Evolutionary conservation across 139 green algal species (phyloP), one percentile per base, ranked within the genome.

Genomic region (Micractinium conductrix): DNA sequence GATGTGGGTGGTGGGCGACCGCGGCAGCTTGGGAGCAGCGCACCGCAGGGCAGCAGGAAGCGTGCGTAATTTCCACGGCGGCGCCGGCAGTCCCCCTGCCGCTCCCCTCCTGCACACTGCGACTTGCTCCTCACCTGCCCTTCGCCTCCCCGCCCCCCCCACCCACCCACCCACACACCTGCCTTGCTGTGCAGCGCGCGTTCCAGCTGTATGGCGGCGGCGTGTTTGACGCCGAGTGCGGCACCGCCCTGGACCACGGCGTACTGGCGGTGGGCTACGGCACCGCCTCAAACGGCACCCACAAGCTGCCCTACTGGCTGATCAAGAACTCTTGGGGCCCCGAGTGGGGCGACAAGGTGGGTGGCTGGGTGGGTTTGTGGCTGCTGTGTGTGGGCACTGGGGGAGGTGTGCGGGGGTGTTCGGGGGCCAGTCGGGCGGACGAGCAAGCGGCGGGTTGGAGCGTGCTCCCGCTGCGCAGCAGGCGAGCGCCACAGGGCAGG

Each of bases 261-360:
- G 96, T 99, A 43, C 92, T 99, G 82, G 92, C 95, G 21, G 96
- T 98, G 16, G 97, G 97, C 35, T 99, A 99, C 84, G 95, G 93
- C 83, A 89, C 78, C 24, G 71, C 75, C 12, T 48, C 83, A 40
- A 86, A 86, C 22, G 83, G 83, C 73, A 89, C 78, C 17, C 81
- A 53, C 1, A 84, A 89, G 50, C 68, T 87, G 60, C 71, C 85
- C 60, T 99, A 97, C 93, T 99, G 95, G 93, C 93, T 98, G 21
- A 91, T 99, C 6, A 99, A 99, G 91, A 99, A 99, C 92, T 96
- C 88, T 16, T 99, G 97, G 97, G 96, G 97, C 30, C 60, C 37
- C n/a, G 84, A 71, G 72, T 99, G 96, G 96, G 96, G 96, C 63
- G 95, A 98, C 79, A 63, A 82, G 76, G 45, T 80, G 45, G 19